phyloP scores from a whole-genome alignment of 805 yeast genomes.

The Myxozyma sirexii region DNA sequence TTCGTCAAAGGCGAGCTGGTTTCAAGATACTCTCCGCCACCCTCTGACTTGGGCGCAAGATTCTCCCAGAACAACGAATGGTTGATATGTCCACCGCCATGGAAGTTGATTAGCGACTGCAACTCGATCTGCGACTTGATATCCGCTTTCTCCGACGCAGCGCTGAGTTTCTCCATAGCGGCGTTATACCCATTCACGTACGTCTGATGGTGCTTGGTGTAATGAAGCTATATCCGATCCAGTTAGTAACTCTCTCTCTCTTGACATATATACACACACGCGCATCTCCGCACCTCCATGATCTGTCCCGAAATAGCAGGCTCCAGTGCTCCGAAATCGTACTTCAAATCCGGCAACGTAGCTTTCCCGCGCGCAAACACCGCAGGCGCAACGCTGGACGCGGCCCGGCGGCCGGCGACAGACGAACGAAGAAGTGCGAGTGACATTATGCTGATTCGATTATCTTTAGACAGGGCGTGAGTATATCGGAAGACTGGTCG shows the following conservation, averaged over 20 bases:
- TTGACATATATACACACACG: not conserved
- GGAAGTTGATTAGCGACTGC: conserved; percentile 80
- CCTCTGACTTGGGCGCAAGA: conserved; percentile 71
- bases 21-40: conserved; percentile 68
- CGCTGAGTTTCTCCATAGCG: conserved; percentile 71
- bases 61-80: conserved; percentile 87
- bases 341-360: conserved; percentile 77
- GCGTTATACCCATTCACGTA: conserved; percentile 84
- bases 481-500: conserved; percentile 7
- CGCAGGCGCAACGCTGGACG: not conserved
- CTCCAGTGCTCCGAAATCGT: conserved; percentile 83
- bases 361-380: conserved; percentile 30
- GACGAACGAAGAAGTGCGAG: conserved; percentile 16
- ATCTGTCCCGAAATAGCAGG: conserved; percentile 85
- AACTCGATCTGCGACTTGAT: conserved; percentile 59
- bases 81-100: conserved; percentile 89
- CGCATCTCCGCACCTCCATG: too few relatives aligned
- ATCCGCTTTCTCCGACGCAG: conserved; percentile 63
- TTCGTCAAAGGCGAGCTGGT: conserved; percentile 59
- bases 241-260: not conserved
- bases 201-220: conserved; percentile 90
- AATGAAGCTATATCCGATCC: conserved; percentile 51
- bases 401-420: not conserved
- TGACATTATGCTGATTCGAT: too few relatives aligned
- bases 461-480: too few relatives aligned